These are phyloP conservation scores for Suillus subalutaceus DNA, from an alignment of 768 basidiomycete genomes.

Conservation along the genomic window DNA sequence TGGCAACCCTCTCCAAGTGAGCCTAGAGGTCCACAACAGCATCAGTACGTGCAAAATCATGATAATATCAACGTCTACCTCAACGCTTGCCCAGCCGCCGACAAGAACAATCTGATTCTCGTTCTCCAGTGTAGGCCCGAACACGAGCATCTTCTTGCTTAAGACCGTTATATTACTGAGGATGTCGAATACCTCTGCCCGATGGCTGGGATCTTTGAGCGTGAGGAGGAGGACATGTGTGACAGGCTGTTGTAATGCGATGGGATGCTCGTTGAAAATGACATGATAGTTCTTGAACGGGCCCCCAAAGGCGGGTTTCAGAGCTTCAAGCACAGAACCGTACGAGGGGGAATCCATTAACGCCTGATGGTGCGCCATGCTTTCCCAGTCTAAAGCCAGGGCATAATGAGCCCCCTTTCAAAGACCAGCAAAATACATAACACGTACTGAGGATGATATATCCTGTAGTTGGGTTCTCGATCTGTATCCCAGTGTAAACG, in stretches of 20 bases:
- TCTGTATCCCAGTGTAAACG: too few species aligned
- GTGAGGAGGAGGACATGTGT: constrained; percentile 24
- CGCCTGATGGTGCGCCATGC: too few species aligned
- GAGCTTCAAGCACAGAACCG: constrained; percentile 4
- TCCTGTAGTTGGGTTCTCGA: too few species aligned
- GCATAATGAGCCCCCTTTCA: too few species aligned
- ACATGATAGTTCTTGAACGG: constrained; percentile 24
- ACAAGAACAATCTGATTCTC: constrained; percentile 23
- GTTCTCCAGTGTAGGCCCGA: constrained; percentile 24
- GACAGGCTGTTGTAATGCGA: constrained; percentile 26
- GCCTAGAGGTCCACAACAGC: constrained; percentile 15
- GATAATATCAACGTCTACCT: constrained; percentile 21
- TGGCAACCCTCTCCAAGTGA: constrained; percentile 13
- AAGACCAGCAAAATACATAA: background rate
- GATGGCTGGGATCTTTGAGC: constrained; percentile 28
- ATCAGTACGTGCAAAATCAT: background rate
- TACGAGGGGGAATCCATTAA: too few species aligned
- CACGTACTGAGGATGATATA: too few species aligned
- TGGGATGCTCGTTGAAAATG: constrained; percentile 18
- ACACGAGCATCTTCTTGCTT: constrained; percentile 18
- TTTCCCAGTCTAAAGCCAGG: too few species aligned
- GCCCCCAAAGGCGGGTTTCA: constrained; percentile 15
- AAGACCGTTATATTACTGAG: constrained; percentile 18
- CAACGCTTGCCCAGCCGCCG: constrained; percentile 25
- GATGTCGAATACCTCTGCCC: constrained; percentile 16